phyloP scores from a whole-genome alignment of 805 yeast genomes.

The Candida orba region DNA sequence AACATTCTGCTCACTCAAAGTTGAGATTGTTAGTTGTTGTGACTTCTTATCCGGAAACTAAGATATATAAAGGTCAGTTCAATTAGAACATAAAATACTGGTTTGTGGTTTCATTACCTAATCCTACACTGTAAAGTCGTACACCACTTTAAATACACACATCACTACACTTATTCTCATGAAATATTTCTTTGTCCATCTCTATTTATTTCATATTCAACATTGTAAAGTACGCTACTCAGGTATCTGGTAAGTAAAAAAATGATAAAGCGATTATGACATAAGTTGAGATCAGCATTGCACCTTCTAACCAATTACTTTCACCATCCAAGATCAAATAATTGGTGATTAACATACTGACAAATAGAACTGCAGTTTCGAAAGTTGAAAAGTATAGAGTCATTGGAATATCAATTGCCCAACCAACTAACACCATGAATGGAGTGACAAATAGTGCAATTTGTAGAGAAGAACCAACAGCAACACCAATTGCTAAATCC shows the following conservation, averaged over 20 bases:
- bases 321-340: constrained; percentile 89
- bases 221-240: background rate
- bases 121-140: no score
- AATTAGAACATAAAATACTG: no score
- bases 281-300: constrained; percentile 82
- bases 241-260: constrained; percentile 70
- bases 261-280: constrained; percentile 84
- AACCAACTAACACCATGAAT: constrained; percentile 89
- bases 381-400: constrained; percentile 83
- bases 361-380: constrained; percentile 88
- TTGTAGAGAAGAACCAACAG: constrained; percentile 92
- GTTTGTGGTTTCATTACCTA: no score
- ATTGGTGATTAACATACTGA: constrained; percentile 82
- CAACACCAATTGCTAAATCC: constrained; percentile 96
- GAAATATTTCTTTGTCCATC: no score
- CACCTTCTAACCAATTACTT: constrained; percentile 96
- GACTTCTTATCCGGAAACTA: no score
- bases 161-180: no score
- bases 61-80: no score
- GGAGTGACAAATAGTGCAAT: constrained; percentile 95
- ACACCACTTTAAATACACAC: no score
- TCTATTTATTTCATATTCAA: no score
- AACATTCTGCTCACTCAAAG: no score
- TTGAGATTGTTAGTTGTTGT: no score
- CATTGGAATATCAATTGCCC: constrained; percentile 90